Percentiles rank a stretch among this genome's conserved stretches.
These are phyloP conservation scores for Saccharum officinarum DNA, from an alignment of 176 grass and related monocot species.

Conservation along the genomic window DNA sequence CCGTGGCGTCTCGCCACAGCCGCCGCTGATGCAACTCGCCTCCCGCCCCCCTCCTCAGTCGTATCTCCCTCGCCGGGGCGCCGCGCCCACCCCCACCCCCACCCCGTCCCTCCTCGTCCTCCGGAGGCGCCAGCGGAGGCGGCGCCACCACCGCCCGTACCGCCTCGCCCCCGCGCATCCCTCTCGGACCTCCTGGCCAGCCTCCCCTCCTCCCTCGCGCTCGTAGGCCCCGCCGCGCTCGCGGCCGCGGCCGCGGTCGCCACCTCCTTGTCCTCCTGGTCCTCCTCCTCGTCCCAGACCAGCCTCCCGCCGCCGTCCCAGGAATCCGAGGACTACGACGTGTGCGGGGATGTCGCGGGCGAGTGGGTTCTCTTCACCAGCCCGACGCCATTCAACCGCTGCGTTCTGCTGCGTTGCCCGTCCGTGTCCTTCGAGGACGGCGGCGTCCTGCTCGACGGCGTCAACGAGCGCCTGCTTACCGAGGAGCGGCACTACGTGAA, in stretches of 20 bases:
- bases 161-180: slow-evolving; percentile 34
- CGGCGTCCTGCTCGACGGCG: slow-evolving; percentile 62
- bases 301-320: neutral
- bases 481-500: slow-evolving; percentile 85
- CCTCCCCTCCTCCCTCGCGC: slow-evolving; percentile 56
- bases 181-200: slow-evolving; percentile 49
- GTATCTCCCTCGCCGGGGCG: slow-evolving; percentile 9
- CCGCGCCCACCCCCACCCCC: neutral
- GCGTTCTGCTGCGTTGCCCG: slow-evolving; percentile 85
- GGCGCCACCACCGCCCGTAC: slow-evolving; percentile 8
- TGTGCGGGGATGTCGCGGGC: slow-evolving; percentile 41
- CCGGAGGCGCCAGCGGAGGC: slow-evolving; percentile 27
- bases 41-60: slow-evolving; percentile 8
- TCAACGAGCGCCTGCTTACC: slow-evolving; percentile 66
- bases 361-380: slow-evolving; percentile 86
- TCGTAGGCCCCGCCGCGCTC: slow-evolving; percentile 51
- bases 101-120: slow-evolving; percentile 29
- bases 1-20: neutral
- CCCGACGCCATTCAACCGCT: slow-evolving; percentile 90
- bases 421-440: slow-evolving; percentile 86
- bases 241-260: slow-evolving; percentile 49
- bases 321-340: neutral
- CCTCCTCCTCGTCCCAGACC: slow-evolving; percentile 20
- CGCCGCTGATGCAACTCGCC: slow-evolving; percentile 52
- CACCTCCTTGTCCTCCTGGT: slow-evolving; percentile 31